Base-by-base conservation (phyloP, 1,284 basidiomycete genomes). In the Irpex sp. region DNA sequence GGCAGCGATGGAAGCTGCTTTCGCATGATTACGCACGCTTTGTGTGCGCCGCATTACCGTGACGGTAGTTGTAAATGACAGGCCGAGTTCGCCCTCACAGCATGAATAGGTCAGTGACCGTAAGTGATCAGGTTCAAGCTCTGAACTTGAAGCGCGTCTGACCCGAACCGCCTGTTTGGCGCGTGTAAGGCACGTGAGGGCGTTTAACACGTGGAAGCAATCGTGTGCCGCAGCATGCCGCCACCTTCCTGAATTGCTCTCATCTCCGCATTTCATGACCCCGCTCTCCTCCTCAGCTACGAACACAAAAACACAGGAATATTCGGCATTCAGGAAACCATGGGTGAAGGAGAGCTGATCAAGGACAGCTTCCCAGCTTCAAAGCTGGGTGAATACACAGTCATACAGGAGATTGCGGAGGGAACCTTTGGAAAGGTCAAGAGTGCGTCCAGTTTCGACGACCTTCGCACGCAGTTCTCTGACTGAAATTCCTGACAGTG, bases 391-490 rank as follows among this genome's bases (percentile, higher is more conserved):
- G 89, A 92, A 76, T 93, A 93, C 76, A 88, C 82, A 21, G 86
- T 93, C 65, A 81, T 87, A 57, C 77, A 82, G 64, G 89, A 92
- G 72, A 92, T 93, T 67, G 92, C 90, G 58, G 90, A 92, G 65
- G 97, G 97, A 17, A 96, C 94, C 11, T 99, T 98, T 77, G 97
- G 96, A 63, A 98, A 98, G 77, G 97, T 99, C 74, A 98, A 98
- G 82, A 92, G 95, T 97, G 76, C 77, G 94, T 83, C 56, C 51
- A 59, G 57, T 55, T 15, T 55, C 26, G 21, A 55, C 13, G 19
- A 35, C 26, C 33, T 26, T 55, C 53, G 57, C 19, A n/a, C 26
- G 37, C 13, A 43, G 19, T 43, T 7, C 15, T 8, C 35, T 57
- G 26, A 58, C 21, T 59, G 35, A 13, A 49, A 57, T 58, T 37